Evolutionary conservation across 352 stramenopile genomes (phyloP).

Genomic region (Phytophthora citrophthora): DNA sequence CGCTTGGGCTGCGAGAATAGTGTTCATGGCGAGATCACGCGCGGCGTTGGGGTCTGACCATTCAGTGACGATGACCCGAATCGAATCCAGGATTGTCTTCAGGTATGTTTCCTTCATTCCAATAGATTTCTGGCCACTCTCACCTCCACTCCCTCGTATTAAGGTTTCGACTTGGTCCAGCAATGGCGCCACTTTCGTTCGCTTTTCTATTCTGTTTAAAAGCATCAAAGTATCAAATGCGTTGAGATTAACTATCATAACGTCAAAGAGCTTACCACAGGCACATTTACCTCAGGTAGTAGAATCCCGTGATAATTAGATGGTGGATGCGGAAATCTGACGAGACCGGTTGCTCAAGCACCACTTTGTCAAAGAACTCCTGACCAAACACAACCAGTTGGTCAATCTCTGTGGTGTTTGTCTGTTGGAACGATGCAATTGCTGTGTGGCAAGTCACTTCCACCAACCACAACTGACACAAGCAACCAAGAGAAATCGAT

Average conservation of each 20-base stretch:
- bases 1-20: slow-evolving; percentile 57
- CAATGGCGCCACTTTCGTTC: slow-evolving; percentile 47
- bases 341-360: slow-evolving; percentile 27
- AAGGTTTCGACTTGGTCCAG: slow-evolving; percentile 50
- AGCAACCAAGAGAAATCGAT: not conserved
- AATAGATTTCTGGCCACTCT: slow-evolving; percentile 8
- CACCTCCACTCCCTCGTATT: slow-evolving; percentile 10
- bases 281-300: slow-evolving; percentile 49
- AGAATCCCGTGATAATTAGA: slow-evolving; percentile 64
- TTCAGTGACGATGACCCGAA: slow-evolving; percentile 47
- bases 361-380: slow-evolving; percentile 46
- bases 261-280: no score
- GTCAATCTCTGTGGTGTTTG: slow-evolving; percentile 26
- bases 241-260: not conserved
- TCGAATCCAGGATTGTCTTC: slow-evolving; percentile 58
- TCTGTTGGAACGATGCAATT: slow-evolving; percentile 47
- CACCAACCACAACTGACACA: slow-evolving; percentile 64
- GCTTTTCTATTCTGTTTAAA: slow-evolving; percentile 44
- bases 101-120: slow-evolving; percentile 50
- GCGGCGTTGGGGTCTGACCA: slow-evolving; percentile 55
- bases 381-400: slow-evolving; percentile 55
- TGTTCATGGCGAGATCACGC: slow-evolving; percentile 51
- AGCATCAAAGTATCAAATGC: not conserved
- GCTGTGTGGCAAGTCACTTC: slow-evolving; percentile 65
- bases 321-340: slow-evolving; percentile 59